These are phyloP conservation scores for Babjeviella inositovora DNA, from an alignment of 805 yeast genomes.

Conservation along the genomic window DNA sequence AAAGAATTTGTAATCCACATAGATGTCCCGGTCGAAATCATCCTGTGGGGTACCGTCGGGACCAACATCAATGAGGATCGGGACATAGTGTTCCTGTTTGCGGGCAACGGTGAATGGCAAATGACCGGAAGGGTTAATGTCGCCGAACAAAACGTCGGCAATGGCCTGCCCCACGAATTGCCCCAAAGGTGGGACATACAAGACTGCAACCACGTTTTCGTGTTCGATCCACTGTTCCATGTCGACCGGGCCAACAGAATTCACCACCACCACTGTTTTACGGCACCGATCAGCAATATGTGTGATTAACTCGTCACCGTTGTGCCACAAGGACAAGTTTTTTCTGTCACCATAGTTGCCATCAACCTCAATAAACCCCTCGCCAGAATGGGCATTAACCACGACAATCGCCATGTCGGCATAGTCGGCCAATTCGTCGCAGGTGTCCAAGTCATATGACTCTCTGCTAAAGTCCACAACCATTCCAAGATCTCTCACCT, in stretches of 20 bases:
- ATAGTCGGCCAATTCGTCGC: conserved; percentile 24
- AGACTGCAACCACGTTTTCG: conserved; percentile 40
- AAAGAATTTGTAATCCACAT: conserved; percentile 39
- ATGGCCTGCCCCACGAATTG: conserved; percentile 19
- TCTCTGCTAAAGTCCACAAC: conserved; percentile 25
- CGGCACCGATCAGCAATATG: conserved; percentile 29
- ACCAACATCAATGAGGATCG: conserved; percentile 19
- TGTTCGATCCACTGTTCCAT: conserved; percentile 41
- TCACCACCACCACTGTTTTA: conserved; percentile 43
- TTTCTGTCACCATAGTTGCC: conserved; percentile 43
- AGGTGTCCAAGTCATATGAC: conserved; percentile 25
- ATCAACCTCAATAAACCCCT: conserved; percentile 40
- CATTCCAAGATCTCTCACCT: conserved; percentile 27
- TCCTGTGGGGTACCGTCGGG: conserved; percentile 22
- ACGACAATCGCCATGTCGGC: conserved; percentile 39
- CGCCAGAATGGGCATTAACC: conserved; percentile 39
- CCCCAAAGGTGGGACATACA: conserved; percentile 43
- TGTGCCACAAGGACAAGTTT: conserved; percentile 37
- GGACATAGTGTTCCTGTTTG: conserved; percentile 26
- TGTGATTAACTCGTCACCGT: conserved; percentile 35
- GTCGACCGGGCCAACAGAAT: conserved; percentile 43
- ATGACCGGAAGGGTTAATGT: conserved; percentile 23
- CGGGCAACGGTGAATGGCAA: conserved; percentile 35
- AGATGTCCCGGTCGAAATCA: conserved; percentile 27
- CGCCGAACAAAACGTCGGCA: conserved; percentile 30